Evolutionary conservation across 2,329 filamentous ascomycete genomes (phyloP).

Genomic region (Ascochyta clinopodiicola): DNA sequence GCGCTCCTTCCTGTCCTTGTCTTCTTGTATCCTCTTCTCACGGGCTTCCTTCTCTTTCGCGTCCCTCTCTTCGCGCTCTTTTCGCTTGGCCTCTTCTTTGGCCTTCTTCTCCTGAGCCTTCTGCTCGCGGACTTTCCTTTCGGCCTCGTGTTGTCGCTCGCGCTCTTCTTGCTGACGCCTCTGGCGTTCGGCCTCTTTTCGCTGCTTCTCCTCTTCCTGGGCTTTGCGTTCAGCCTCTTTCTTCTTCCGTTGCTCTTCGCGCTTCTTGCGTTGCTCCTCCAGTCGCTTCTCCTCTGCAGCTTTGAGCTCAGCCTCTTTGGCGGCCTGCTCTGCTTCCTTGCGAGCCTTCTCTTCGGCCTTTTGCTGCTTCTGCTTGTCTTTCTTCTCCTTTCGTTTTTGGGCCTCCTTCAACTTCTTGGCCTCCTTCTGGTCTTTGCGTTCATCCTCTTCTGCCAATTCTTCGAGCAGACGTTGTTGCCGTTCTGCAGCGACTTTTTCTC

Average conservation of each 20-base stretch:
- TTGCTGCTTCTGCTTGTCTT: conserved; percentile 83
- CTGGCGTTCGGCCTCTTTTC: conserved; percentile 85
- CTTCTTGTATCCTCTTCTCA: conserved; percentile 68
- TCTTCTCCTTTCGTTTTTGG: conserved; percentile 94
- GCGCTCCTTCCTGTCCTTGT: conserved; percentile 65
- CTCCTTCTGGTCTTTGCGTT: conserved; percentile 77
- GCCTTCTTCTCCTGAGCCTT: conserved; percentile 83
- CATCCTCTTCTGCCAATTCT: conserved; percentile 85
- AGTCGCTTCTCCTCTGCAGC: conserved; percentile 78
- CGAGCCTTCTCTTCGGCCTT: conserved; percentile 90
- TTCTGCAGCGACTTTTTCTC: conserved; percentile 93
- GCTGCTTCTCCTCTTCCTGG: conserved; percentile 84
- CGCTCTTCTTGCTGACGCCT: conserved; percentile 82
- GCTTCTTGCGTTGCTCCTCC: conserved; percentile 80
- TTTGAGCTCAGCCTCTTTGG: conserved; percentile 78
- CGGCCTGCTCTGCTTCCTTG: conserved; percentile 86
- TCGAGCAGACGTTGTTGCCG: conserved; percentile 89
- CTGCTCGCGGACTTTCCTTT: conserved; percentile 81
- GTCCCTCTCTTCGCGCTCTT: conserved; percentile 70
- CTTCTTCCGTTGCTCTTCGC: conserved; percentile 90
- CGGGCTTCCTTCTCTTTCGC: conserved; percentile 76
- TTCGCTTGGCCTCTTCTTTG: conserved; percentile 74
- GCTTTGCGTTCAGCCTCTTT: conserved; percentile 89
- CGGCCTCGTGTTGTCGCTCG: conserved; percentile 82
- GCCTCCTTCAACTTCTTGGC: conserved; percentile 94